These are phyloP conservation scores for Fusarium camptoceras DNA, from an alignment of 2,329 filamentous ascomycete genomes.

Conservation along the genomic window DNA sequence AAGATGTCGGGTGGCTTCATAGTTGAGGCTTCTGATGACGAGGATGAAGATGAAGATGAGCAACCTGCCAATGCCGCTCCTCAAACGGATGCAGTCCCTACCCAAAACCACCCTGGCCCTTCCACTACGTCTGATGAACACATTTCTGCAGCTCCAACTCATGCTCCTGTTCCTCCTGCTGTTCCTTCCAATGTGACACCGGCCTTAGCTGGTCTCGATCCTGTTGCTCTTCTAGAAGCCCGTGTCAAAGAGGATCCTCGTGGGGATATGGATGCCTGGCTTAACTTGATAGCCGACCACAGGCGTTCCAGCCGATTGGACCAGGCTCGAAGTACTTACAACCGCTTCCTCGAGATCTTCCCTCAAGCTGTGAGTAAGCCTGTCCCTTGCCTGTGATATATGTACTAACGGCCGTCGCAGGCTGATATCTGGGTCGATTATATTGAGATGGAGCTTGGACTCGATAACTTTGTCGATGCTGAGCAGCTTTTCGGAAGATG, in stretches of 20 bases:
- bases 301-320: constrained; percentile 84
- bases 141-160: constrained; percentile 30
- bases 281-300: constrained; percentile 86
- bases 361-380: constrained; percentile 83
- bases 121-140: constrained; percentile 42
- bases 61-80: constrained; percentile 44
- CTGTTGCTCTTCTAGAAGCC: constrained; percentile 85
- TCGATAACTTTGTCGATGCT: constrained; percentile 83
- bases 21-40: constrained; percentile 70
- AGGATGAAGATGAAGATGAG: constrained; percentile 64
- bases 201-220: constrained; percentile 67
- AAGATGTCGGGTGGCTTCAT: constrained; percentile 71
- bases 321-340: constrained; percentile 82
- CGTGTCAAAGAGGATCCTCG: constrained; percentile 92
- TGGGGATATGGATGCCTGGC: constrained; percentile 93
- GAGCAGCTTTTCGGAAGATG: constrained; percentile 87
- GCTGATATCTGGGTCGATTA: constrained; percentile 92
- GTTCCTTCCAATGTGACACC: constrained; percentile 51
- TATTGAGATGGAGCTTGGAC: constrained; percentile 87
- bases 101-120: constrained; percentile 28
- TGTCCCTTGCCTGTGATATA: background rate
- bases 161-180: constrained; percentile 31
- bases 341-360: constrained; percentile 88
- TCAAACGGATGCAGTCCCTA: constrained; percentile 21
- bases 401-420: constrained; percentile 62